These are phyloP conservation scores for Cymbidium sinense DNA, from an alignment of 106 monocot genomes.

Conservation along the genomic window DNA sequence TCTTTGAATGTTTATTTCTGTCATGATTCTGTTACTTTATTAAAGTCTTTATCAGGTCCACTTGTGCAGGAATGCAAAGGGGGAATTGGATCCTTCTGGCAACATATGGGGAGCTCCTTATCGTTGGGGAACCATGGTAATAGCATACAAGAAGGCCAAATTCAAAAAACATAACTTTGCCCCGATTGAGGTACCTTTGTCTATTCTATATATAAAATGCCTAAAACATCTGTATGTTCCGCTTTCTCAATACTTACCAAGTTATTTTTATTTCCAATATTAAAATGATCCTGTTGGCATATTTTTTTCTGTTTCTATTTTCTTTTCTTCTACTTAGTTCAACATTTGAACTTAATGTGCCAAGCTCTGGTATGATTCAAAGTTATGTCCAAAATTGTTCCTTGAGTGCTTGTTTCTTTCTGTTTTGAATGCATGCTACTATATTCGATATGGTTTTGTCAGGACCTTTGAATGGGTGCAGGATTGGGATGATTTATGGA, in stretches of 20 bases:
- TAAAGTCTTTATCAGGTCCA: conserved; percentile 46
- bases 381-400: no score
- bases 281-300: no score
- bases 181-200: conserved; percentile 60
- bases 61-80: conserved; percentile 72
- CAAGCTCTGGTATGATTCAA: no score
- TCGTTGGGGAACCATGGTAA: conserved; percentile 91
- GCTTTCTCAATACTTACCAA: no score
- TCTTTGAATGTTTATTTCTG: not conserved
- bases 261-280: no score
- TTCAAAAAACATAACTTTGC: conserved; percentile 62
- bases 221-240: no score
- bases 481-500: conserved; percentile 97
- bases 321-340: no score
- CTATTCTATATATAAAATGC: not conserved
- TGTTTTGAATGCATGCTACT: no score
- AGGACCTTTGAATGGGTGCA: conserved; percentile 14
- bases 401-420: no score
- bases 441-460: not conserved
- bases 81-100: conserved; percentile 64
- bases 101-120: conserved; percentile 81
- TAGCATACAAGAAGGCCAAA: conserved; percentile 88
- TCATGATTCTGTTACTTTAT: conserved; percentile 20
- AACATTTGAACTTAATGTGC: no score
- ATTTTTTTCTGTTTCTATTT: no score